Evolutionary conservation across 2,329 filamentous ascomycete genomes (phyloP).

Genomic region (Phyllosticta ampelicida): DNA sequence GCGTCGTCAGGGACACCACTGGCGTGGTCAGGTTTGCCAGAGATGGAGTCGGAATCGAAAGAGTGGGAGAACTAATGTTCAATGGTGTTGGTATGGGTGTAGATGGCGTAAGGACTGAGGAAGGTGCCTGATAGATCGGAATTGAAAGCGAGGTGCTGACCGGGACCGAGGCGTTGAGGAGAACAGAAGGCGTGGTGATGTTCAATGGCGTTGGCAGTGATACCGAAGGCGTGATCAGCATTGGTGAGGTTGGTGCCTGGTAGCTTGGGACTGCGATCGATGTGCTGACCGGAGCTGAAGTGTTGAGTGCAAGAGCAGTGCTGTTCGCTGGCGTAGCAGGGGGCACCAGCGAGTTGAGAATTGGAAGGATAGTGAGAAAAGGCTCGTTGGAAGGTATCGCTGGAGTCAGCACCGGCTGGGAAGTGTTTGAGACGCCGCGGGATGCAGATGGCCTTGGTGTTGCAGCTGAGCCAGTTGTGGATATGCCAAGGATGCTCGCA

Average conservation of each 20-base stretch:
- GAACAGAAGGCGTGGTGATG: not conserved
- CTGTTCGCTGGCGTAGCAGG: not conserved
- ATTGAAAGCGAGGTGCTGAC: too few species aligned
- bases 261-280: not conserved
- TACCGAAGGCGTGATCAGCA: not conserved
- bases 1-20: not conserved
- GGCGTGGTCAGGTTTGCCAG: not conserved
- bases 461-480: not conserved
- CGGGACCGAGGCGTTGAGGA: not conserved
- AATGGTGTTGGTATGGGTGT: too few species aligned
- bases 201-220: not conserved
- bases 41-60: not conserved
- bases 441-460: not conserved
- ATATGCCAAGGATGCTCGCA: not conserved
- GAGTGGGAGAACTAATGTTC: not conserved
- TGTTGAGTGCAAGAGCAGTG: not conserved
- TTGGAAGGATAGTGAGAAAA: slow-evolving; percentile 5
- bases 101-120: too few species aligned
- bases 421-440: not conserved
- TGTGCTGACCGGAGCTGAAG: not conserved
- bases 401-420: not conserved
- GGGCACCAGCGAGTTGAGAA: slow-evolving; percentile 1
- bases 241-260: not conserved
- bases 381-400: not conserved
- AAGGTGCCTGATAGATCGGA: too few species aligned